Conservation (phyloP, 2,329 filamentous ascomycete genomes). For the Fusarium fujikuroi region DNA sequence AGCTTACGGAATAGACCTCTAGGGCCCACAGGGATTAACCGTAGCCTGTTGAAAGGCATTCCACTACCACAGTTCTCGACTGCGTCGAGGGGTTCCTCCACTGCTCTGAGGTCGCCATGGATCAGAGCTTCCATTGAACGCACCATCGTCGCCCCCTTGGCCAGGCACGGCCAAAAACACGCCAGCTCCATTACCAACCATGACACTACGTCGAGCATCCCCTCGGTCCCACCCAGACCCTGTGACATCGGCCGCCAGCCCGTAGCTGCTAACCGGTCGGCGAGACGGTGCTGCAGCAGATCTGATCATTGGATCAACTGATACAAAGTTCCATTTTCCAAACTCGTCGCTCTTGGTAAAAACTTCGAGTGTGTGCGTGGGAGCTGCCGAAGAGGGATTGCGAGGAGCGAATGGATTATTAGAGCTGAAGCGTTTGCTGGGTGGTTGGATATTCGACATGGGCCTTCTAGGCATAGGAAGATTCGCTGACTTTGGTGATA, state of each 20-base stretch:
- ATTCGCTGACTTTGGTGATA: slow-evolving; percentile 37
- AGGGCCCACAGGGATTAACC: not conserved
- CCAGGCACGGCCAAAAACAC: slow-evolving; percentile 65
- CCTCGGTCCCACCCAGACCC: slow-evolving; percentile 62
- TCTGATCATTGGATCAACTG: slow-evolving; percentile 53
- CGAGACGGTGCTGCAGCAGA: slow-evolving; percentile 42
- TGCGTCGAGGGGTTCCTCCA: slow-evolving; percentile 47
- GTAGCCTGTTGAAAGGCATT: not conserved
- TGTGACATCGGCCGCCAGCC: slow-evolving; percentile 63
- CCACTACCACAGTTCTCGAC: slow-evolving; percentile 42
- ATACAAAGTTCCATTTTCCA: slow-evolving; percentile 68
- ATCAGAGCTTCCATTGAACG: slow-evolving; percentile 35
- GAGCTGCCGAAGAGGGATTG: slow-evolving; percentile 47
- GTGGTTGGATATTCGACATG: slow-evolving; percentile 44
- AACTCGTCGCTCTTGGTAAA: slow-evolving; percentile 70
- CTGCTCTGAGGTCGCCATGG: slow-evolving; percentile 53
- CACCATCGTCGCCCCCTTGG: slow-evolving; percentile 15
- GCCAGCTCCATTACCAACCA: slow-evolving; percentile 62
- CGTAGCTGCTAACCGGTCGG: slow-evolving; percentile 67
- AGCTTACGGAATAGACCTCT: not conserved
- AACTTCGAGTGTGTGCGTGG: slow-evolving; percentile 67
- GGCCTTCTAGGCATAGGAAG: slow-evolving; percentile 44
- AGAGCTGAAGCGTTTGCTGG: slow-evolving; percentile 63
- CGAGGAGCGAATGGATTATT: slow-evolving; percentile 67
- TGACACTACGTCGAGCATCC: slow-evolving; percentile 64